These are phyloP conservation scores for Leptosphaerulina australis DNA, from an alignment of 2,329 filamentous ascomycete genomes.

Conservation along the genomic window DNA sequence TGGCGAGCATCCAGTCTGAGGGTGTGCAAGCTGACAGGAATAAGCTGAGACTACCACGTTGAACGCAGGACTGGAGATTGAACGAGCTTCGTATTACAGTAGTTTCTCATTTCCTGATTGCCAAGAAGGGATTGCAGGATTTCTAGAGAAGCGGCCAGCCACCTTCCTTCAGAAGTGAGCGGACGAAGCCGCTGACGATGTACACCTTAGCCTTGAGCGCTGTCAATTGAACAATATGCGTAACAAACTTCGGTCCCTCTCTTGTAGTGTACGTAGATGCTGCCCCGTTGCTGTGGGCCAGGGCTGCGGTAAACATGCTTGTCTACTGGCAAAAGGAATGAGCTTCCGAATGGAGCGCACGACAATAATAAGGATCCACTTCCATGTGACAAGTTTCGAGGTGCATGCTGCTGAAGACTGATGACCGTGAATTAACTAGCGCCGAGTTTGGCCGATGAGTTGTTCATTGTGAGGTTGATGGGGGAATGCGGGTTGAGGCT, in stretches of 20 bases:
- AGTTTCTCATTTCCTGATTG: slow-evolving; percentile 50
- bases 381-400: background rate
- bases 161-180: slow-evolving; percentile 24
- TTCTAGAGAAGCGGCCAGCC: slow-evolving; percentile 49
- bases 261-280: background rate
- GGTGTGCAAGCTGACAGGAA: slow-evolving; percentile 23
- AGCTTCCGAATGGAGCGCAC: slow-evolving; percentile 4
- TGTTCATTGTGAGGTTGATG: background rate
- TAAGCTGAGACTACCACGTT: slow-evolving; percentile 54
- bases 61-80: slow-evolving; percentile 49
- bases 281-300: slow-evolving; percentile 1
- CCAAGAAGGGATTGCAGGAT: slow-evolving; percentile 51
- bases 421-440: background rate
- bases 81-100: slow-evolving; percentile 43
- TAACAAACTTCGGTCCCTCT: slow-evolving; percentile 8
- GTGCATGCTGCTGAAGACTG: background rate
- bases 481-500: background rate
- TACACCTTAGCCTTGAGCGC: background rate
- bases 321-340: background rate
- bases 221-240: background rate
- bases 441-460: slow-evolving; percentile 3
- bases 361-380: slow-evolving; percentile 1
- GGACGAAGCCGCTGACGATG: background rate
- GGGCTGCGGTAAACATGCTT: background rate
- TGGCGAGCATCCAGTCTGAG: background rate